A percentile compares a stretch with the other conserved stretches of the same genome.
phyloP scores from a whole-genome alignment of 2,329 filamentous ascomycete genomes.

The Ophiognomonia clavigignenti-juglandacearum region DNA sequence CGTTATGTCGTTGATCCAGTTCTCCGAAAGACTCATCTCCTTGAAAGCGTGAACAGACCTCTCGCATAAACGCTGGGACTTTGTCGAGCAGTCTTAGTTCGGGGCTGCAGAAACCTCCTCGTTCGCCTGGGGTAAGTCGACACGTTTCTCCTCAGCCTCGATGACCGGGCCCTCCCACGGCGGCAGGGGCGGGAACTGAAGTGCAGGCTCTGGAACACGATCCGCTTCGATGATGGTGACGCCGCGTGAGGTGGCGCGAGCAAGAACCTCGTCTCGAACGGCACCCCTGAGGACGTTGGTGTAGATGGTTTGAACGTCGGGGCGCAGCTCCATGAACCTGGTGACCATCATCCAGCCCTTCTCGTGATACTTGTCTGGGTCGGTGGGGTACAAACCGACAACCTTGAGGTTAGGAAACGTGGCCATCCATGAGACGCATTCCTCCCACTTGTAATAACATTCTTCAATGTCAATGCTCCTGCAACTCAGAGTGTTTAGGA shows the following conservation, averaged over 20 bases:
- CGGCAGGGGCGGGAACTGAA: background rate
- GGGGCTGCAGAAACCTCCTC: too few species aligned
- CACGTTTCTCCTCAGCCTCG: too few species aligned
- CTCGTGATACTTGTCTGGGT: background rate
- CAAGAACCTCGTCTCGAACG: background rate
- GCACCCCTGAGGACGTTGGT: constrained; percentile 5
- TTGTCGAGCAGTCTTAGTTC: too few species aligned
- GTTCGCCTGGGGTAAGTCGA: too few species aligned
- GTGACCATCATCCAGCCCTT: background rate
- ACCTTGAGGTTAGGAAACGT: constrained; percentile 9
- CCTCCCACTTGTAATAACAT: background rate
- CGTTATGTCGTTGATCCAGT: too few species aligned
- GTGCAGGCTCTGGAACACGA: constrained; percentile 6
- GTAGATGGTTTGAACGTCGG: constrained; percentile 11
- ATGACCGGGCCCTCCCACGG: too few species aligned
- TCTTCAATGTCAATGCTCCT: background rate
- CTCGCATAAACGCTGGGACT: too few species aligned
- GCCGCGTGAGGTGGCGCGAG: background rate
- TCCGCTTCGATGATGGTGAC: constrained; percentile 3
- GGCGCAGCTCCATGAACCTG: background rate
- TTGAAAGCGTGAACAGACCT: too few species aligned
- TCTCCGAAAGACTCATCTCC: too few species aligned
- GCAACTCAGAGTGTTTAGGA: constrained; percentile 2
- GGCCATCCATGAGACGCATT: constrained; percentile 4
- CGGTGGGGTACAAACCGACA: constrained; percentile 4